Conservation (phyloP, 2,329 filamentous ascomycete genomes). For the Pseudocercospora vitis region DNA sequence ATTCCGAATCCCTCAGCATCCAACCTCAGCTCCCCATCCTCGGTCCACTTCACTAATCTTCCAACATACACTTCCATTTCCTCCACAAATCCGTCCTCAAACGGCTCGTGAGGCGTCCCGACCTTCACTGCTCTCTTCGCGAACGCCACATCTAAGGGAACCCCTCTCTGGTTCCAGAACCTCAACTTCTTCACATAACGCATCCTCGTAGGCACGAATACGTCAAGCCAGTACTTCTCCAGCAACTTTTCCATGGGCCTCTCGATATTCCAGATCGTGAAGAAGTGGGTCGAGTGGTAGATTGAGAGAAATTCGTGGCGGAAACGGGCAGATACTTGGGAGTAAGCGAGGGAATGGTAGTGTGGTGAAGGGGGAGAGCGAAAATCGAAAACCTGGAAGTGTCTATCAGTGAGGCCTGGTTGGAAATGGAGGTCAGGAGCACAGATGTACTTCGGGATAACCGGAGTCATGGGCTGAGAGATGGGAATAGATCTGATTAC, state of each 20-base stretch:
- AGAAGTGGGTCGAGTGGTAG: background rate
- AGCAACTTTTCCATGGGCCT: background rate
- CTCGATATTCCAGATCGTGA: constrained; percentile 1
- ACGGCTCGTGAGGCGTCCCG: background rate
- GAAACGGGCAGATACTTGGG: background rate
- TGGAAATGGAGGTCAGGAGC: too few relatives aligned
- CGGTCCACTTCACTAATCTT: background rate
- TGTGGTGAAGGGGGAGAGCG: background rate
- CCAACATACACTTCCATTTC: background rate
- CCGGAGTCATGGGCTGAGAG: background rate
- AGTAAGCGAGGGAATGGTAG: background rate
- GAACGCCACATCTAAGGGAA: background rate
- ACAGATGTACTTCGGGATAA: constrained; percentile 3
- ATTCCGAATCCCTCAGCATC: background rate
- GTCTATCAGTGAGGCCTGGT: too few relatives aligned
- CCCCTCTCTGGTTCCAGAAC: background rate
- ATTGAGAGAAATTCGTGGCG: background rate
- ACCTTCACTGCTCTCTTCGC: background rate
- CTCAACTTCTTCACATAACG: background rate
- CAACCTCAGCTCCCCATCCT: background rate
- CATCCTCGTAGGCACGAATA: background rate
- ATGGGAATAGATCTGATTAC: background rate
- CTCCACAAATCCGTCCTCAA: background rate
- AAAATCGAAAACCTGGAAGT: constrained; percentile 2
- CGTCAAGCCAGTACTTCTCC: background rate